Base-by-base conservation (phyloP, 2,329 filamentous ascomycete species). In the Leptographium wingfieldii region DNA sequence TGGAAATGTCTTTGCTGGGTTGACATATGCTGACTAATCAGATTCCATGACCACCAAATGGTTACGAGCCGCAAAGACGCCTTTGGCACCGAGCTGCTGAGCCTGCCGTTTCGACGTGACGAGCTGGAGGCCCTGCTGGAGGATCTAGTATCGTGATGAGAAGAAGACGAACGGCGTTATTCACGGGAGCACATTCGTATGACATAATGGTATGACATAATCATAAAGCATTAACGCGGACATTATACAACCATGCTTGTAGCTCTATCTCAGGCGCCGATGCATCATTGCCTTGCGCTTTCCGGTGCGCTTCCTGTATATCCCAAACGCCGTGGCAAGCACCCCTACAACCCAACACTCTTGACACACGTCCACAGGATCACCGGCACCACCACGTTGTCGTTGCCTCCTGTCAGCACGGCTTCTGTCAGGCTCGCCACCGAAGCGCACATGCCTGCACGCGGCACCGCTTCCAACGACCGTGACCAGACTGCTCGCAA, bases 41-140 rank as follows among this genome's bases (percentile, higher is more conserved):
- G 85, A 72, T 94, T 99, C 71, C 90, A 96, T 70, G 94, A 99
- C 68, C 94, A 99, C 75, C 90, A 96, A 69, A 97, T 99, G 84
- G 88, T 99, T 64, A 90, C 90, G 59, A 95, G 88, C 63, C 83
- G 85, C 63, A 92, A 92, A 69, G 92, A 99, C 71, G 81, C 82
- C 0, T 77, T 92, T 60, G 94, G 94, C 3, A 92, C 87, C 2
- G 94, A 97, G 70, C 76, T 94, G 58, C 73, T 99, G 55, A 87
- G 88, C 65, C 83, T 96, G 16, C 94, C 94, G 0, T 90, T 97
- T 68, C 80, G 86, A 52, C 87, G 86, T 66, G 91, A 95, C 64
- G 94, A 99, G 73, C 77, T 97, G 69, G 92, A 96, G 72, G 85
- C 81, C 1, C 88, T 96, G 55, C 72, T 97, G 63, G 92, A 96